These are phyloP conservation scores for Lipomyces japonicus DNA, from an alignment of 805 yeast genomes.

Conservation along the genomic window DNA sequence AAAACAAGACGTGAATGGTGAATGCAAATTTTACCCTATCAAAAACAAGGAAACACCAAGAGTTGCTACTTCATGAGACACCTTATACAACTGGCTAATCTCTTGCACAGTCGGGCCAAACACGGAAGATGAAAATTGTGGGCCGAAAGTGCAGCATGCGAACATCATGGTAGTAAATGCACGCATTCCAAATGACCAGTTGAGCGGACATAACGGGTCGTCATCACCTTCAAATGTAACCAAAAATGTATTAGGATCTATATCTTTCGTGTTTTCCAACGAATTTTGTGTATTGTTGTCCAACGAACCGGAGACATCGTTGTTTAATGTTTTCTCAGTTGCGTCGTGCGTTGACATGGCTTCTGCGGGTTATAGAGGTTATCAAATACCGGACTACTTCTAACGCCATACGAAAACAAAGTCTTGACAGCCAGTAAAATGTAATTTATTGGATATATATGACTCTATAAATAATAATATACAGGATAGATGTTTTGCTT, in stretches of 20 bases:
- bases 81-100: slow-evolving; percentile 9
- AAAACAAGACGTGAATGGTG: background rate
- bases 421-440: too few relatives aligned
- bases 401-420: too few relatives aligned
- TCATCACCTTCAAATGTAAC: slow-evolving; percentile 33
- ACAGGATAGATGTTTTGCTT: too few relatives aligned
- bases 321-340: too few relatives aligned
- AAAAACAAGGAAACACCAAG: slow-evolving; percentile 42
- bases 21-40: slow-evolving; percentile 45
- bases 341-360: too few relatives aligned
- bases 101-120: slow-evolving; percentile 17
- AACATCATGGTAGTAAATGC: slow-evolving; percentile 22
- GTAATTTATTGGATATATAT: too few relatives aligned
- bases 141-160: slow-evolving; percentile 27
- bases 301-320: too few relatives aligned
- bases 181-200: slow-evolving; percentile 21
- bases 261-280: background rate
- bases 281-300: background rate
- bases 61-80: slow-evolving; percentile 18
- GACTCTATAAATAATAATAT: too few relatives aligned
- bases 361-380: too few relatives aligned
- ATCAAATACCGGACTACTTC: too few relatives aligned
- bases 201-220: slow-evolving; percentile 25
- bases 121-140: slow-evolving; percentile 25
- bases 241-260: slow-evolving; percentile 15